Base-by-base conservation (phyloP, 768 basidiomycete species). In the Trametes punicea region DNA sequence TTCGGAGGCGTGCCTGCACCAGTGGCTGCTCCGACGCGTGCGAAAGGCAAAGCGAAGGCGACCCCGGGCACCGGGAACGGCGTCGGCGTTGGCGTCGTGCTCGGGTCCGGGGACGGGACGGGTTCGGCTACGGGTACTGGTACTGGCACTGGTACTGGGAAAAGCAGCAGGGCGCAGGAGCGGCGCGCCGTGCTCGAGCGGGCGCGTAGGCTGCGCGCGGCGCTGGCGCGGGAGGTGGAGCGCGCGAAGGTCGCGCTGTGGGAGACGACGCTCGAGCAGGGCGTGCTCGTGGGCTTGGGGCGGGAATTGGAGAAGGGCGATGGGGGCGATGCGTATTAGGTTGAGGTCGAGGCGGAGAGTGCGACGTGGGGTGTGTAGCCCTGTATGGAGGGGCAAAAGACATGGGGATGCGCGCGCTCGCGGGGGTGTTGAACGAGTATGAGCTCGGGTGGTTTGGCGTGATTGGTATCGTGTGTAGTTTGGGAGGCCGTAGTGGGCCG, bases 191-290 rank as follows among this genome's bases (percentile, higher is more conserved):
- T 85, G 20, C 56, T 90, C 29, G 71, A 67, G 40, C 76, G 77
- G 13, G 87, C 86, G 13, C 74, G 71, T 51, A 80, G 81, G 62
- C 75, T 80, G 63, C 78, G 81, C 56, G 69, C 70, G 51, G 74
- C 80, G 61, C 61, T 91, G 33, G 70, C 71, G 52, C 70, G 70
- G 9, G 83, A 86, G 70, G 70, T 90, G 41, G 77, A 83, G 46
- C 73, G 71, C 50, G 80, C 83, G 21, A 85, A 85, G 64, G 74
- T 81, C 26, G 82, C 85, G 64, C 69, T 90, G 54, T 90, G 89
- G 89, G 87, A 88, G 71, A 77, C 78, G 47, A 83, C 81, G 36
- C 76, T 88, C 47, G 87, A 88, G 69, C 80, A 83, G 63, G 85
- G 83, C n/a, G 82, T 78, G 48, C 70, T 88, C 23, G 60, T 61